Percentiles rank a stretch among this genome's conserved stretches.
phyloP scores from a whole-genome alignment of 768 basidiomycete species.

The Trametes elegans region DNA sequence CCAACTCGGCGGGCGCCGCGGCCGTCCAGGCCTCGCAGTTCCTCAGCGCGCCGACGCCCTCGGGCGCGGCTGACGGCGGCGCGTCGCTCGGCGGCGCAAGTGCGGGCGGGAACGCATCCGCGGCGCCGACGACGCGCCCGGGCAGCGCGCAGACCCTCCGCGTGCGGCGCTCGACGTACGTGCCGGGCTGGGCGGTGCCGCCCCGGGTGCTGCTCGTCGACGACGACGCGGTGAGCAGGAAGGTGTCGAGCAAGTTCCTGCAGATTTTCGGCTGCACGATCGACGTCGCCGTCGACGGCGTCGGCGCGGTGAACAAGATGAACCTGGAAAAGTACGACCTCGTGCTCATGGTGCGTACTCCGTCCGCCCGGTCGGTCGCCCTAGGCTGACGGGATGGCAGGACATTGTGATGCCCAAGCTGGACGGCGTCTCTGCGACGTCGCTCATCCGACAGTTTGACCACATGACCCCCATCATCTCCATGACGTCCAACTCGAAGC shows the following conservation, averaged over 20 bases:
- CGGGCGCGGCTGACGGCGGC: constrained; percentile 4
- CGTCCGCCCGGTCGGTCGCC: neutral
- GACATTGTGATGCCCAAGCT: constrained; percentile 95
- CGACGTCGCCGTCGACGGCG: constrained; percentile 92
- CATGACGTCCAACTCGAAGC: constrained; percentile 95
- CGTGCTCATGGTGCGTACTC: constrained; percentile 79
- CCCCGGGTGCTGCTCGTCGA: constrained; percentile 92
- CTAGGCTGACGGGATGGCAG: constrained; percentile 36
- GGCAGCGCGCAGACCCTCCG: constrained; percentile 48
- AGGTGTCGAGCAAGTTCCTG: constrained; percentile 87
- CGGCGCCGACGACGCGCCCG: constrained; percentile 13
- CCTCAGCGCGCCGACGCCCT: constrained; percentile 23
- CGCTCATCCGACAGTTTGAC: constrained; percentile 92
- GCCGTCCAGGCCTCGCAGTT: constrained; percentile 10
- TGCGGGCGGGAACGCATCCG: neutral
- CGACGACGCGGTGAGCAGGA: constrained; percentile 90
- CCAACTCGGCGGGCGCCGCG: constrained; percentile 8
- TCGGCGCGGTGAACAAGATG: constrained; percentile 94
- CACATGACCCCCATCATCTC: constrained; percentile 95
- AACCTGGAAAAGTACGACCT: constrained; percentile 94
- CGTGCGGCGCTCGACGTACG: constrained; percentile 74
- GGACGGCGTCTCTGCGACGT: constrained; percentile 88
- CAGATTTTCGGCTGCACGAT: constrained; percentile 94
- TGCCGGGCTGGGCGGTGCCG: constrained; percentile 88
- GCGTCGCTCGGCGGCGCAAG: constrained; percentile 24